Percentiles rank a stretch among this genome's conserved stretches.
Conservation (phyloP, 139 green algal genomes). For the Coelastrella sp. region DNA sequence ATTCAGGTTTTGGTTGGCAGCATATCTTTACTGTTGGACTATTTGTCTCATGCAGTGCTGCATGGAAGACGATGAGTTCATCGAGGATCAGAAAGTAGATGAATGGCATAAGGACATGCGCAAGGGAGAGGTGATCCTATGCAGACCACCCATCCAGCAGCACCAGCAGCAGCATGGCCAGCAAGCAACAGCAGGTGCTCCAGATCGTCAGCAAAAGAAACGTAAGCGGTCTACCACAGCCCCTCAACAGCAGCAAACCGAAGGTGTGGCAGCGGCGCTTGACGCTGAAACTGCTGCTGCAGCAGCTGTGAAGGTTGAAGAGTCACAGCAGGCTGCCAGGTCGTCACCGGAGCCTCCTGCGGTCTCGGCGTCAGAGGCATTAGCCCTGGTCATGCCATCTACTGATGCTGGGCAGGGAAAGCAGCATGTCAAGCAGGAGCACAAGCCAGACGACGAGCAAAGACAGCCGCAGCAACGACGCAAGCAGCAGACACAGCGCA, state of each 20-base stretch:
- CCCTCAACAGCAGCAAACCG: background rate
- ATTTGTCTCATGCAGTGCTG: background rate
- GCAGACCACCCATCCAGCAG: background rate
- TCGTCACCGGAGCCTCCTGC: background rate
- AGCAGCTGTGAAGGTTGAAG: background rate
- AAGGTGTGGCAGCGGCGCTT: background rate
- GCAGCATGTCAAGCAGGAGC: constrained; percentile 2
- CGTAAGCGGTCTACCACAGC: background rate
- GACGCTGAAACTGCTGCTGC: background rate
- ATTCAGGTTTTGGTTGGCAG: background rate
- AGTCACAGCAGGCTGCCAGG: background rate
- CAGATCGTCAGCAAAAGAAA: background rate
- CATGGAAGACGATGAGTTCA: background rate
- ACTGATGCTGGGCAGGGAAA: background rate
- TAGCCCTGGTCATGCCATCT: background rate
- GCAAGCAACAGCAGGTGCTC: background rate
- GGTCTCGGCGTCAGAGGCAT: background rate
- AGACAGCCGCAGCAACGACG: constrained; percentile 8
- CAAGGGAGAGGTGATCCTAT: background rate
- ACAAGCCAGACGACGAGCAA: background rate
- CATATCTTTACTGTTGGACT: background rate
- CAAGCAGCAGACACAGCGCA: constrained; percentile 16
- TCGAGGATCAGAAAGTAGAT: too few species aligned
- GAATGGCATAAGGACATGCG: background rate
- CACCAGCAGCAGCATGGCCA: background rate